Base-by-base conservation (phyloP, 495 filamentous ascomycete species). In the Bathelium albidoporum region DNA sequence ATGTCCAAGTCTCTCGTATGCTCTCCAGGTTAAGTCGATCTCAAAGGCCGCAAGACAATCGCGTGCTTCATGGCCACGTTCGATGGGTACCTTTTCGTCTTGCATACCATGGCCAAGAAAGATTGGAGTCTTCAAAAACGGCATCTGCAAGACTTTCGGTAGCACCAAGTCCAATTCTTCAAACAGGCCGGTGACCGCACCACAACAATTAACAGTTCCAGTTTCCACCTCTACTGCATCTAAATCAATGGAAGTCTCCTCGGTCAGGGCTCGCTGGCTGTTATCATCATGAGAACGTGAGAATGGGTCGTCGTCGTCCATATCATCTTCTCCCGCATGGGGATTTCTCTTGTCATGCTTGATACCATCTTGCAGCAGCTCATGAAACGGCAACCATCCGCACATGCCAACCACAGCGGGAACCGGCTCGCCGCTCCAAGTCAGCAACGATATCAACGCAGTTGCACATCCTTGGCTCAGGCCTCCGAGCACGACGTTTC, bases 381-480 rank as follows among this genome's bases (percentile, higher is more conserved):
- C 65, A 24, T 73, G 64, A 64, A 85, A 82, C 53, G 83, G 83
- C 59, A 82, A 68, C 75, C 82, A 82, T 59, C 80, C 79, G 66
- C 78, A 79, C 70, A 86, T 79, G 11, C 82, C 84, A 62, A 85
- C 68, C 59, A 82, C 77, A 1, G 71, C 83, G 0, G 62, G 74
- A 20, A 78, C 41, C 1, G 49, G 10, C 58, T 72, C 66, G 1
- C 69, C 70, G 18, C 76, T 72, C 72, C 78, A 80, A 16, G 69
- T 73, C 16, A 85, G 64, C 10, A 82, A 67, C 7, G 71, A 67
- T 44, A 78, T 71, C 18, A 82, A 66, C 4, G 74, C 70, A 4
- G 76, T 77, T 4, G 84, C 84, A 65, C 79, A 84, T 1, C 83
- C 83, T 63, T 85, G 83, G 61, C 83, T 83, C 39, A 85, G 62